These are phyloP conservation scores for Paraurostyla sp. DNA, from an alignment of 73 alveolate genomes.

Conservation along the genomic window DNA sequence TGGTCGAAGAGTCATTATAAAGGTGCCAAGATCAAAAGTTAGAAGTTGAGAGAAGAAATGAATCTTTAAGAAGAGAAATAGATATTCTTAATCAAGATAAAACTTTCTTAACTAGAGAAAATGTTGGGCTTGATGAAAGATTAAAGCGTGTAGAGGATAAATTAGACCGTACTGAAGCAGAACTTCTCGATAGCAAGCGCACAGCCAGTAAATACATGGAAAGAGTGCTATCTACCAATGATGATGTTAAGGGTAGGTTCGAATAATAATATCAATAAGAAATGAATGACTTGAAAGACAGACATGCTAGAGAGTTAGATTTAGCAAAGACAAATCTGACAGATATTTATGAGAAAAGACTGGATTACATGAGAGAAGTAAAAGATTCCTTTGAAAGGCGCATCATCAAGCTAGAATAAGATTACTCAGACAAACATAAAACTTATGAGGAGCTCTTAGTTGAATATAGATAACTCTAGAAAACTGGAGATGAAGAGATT, in stretches of 20 bases:
- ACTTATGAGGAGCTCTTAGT: constrained; percentile 84
- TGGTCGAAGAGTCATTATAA: constrained; percentile 40
- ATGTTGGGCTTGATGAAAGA: constrained; percentile 76
- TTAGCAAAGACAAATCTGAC: constrained; percentile 75
- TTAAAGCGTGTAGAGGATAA: constrained; percentile 86
- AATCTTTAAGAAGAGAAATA: constrained; percentile 75
- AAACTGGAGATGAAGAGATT: constrained; percentile 81
- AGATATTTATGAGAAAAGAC: constrained; percentile 86
- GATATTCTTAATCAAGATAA: constrained; percentile 88
- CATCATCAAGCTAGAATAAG: constrained; percentile 72
- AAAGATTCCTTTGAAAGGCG: constrained; percentile 84
- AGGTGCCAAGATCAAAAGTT: constrained; percentile 45
- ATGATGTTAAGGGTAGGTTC: constrained; percentile 71
- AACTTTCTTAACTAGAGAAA: constrained; percentile 80
- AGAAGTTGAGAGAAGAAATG: constrained; percentile 64
- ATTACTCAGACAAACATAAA: constrained; percentile 78
- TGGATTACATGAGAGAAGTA: constrained; percentile 82
- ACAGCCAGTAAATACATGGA: constrained; percentile 85
- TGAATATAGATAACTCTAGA: constrained; percentile 82
- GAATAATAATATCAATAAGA: constrained; percentile 81
- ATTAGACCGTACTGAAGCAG: constrained; percentile 86
- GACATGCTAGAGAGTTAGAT: constrained; percentile 86
- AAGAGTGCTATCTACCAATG: constrained; percentile 80
- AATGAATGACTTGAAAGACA: constrained; percentile 82
- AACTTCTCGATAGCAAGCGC: constrained; percentile 81